These are phyloP conservation scores for Termitomyces sp. DNA, from an alignment of 768 basidiomycete genomes.

Conservation along the genomic window DNA sequence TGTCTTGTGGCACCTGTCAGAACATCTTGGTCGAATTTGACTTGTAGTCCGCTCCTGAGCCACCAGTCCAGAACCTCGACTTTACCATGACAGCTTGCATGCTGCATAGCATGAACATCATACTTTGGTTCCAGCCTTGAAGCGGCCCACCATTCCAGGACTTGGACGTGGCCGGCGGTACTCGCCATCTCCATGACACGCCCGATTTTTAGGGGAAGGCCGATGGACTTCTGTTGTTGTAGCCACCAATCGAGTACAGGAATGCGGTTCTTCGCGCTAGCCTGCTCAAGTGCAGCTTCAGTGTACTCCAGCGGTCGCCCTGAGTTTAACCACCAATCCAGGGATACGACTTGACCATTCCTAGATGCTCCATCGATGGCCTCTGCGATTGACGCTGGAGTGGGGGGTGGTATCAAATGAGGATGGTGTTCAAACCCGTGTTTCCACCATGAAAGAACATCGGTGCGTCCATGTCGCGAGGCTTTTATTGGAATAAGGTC, in stretches of 20 bases:
- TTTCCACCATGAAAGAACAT: slow-evolving; percentile 82
- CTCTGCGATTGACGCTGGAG: slow-evolving; percentile 51
- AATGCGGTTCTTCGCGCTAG: slow-evolving; percentile 74
- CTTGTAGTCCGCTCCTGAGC: slow-evolving; percentile 69
- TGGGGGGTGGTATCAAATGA: slow-evolving; percentile 52
- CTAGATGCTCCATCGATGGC: slow-evolving; percentile 78
- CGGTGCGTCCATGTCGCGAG: slow-evolving; percentile 65
- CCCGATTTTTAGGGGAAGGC: slow-evolving; percentile 72
- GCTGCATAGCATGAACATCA: slow-evolving; percentile 70
- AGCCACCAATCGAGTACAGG: slow-evolving; percentile 84
- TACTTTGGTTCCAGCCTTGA: slow-evolving; percentile 77
- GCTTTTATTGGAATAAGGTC: slow-evolving; percentile 76
- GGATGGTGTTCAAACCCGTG: slow-evolving; percentile 56
- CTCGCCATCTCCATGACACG: slow-evolving; percentile 85
- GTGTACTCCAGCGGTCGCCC: slow-evolving; percentile 68
- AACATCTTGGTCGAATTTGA: slow-evolving; percentile 78
- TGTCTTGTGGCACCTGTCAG: slow-evolving; percentile 77
- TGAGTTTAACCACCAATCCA: slow-evolving; percentile 80
- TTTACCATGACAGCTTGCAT: slow-evolving; percentile 76
- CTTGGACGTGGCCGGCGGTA: slow-evolving; percentile 68
- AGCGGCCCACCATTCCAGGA: slow-evolving; percentile 82
- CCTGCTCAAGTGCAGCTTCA: slow-evolving; percentile 74
- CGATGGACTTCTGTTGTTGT: slow-evolving; percentile 39
- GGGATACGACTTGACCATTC: slow-evolving; percentile 65
- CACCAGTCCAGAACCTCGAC: slow-evolving; percentile 83